Evolutionary conservation across 2,329 filamentous ascomycete species (phyloP), one percentile per base, ranked within the genome.

Genomic region (Penicillium decumbens): DNA sequence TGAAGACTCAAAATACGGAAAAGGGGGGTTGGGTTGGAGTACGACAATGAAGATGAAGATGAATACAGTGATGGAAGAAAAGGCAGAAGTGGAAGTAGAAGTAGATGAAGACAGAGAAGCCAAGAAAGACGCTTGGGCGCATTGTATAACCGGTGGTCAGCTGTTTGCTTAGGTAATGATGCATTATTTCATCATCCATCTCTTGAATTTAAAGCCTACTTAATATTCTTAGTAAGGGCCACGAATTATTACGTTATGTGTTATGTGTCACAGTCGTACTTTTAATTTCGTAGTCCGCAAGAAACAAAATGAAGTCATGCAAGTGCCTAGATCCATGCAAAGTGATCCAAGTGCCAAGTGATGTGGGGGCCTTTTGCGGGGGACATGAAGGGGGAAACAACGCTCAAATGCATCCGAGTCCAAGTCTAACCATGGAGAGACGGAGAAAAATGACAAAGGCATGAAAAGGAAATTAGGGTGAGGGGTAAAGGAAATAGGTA

Each of bases 391-490:
- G 27, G 45, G 51, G 38, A 41, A 44, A 43, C 49, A 60, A 59
- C 60, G 54, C 55, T 59, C 50, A 61, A 59, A 61, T 61, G 59
- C 59, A 60, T 53, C 45, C 45, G 43, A 56, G 55, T 57, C 50
- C 55, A 59, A 57, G 59, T 65, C 64, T 65, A 65, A 64, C 57
- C 60, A 55, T 44, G 43, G 37, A 47, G 38, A 23, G 37, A 37
- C 43, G 32, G 2, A 41, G 51, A 51, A 28, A 39, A 51, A 29
- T 48, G 40, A 48, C 40, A 32, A 51, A 49, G 24, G 37, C 23
- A 44, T 23, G 44, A 43, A 41, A 45, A 12, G 12, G 41, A 30
- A 28, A 42, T 13, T 45, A 41, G 39, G 30, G 45, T 24, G 41
- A 44, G 40, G 20, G 43, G 44, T 44, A 37, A 44, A 49, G 47